These are phyloP conservation scores for Cystobasidium onofrii DNA, from an alignment of 768 basidiomycete genomes.

Conservation along the genomic window DNA sequence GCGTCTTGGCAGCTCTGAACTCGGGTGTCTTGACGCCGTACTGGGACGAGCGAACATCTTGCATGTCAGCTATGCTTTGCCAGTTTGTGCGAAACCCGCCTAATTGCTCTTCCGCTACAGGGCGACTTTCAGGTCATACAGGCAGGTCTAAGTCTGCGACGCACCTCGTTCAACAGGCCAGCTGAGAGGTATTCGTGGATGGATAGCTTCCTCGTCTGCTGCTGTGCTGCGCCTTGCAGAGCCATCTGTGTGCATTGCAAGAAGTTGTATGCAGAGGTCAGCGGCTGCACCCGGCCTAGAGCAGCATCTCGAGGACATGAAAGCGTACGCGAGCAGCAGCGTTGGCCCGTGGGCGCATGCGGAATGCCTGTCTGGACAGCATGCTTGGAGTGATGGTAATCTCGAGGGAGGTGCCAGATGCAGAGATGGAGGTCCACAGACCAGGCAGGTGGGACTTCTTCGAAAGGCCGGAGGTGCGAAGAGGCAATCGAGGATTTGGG, in stretches of 20 bases:
- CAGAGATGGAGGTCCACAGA: neutral
- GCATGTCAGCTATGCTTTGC: neutral
- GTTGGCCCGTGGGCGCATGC: constrained; percentile 4
- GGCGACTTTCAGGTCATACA: neutral
- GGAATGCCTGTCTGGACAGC: constrained; percentile 1
- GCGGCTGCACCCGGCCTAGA: neutral
- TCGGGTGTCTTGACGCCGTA: constrained; percentile 94
- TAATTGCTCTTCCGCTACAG: neutral
- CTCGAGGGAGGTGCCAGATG: too few species aligned
- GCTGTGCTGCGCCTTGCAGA: constrained; percentile 26
- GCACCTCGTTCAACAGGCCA: constrained; percentile 82
- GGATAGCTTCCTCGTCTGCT: constrained; percentile 44
- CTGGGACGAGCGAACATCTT: constrained; percentile 48
- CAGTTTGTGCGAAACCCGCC: neutral
- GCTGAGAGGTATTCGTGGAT: constrained; percentile 99
- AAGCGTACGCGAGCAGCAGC: neutral
- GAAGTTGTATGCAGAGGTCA: neutral
- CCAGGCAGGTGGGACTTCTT: too few species aligned
- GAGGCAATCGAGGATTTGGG: neutral
- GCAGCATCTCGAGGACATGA: neutral
- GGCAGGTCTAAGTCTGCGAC: constrained; percentile 24
- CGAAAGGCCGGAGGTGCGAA: neutral
- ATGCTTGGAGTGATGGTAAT: too few species aligned
- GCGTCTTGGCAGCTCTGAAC: constrained; percentile 73
- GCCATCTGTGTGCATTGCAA: neutral